Base-by-base conservation (phyloP, 2,329 filamentous ascomycete species). In the Alternaria brassicae region DNA sequence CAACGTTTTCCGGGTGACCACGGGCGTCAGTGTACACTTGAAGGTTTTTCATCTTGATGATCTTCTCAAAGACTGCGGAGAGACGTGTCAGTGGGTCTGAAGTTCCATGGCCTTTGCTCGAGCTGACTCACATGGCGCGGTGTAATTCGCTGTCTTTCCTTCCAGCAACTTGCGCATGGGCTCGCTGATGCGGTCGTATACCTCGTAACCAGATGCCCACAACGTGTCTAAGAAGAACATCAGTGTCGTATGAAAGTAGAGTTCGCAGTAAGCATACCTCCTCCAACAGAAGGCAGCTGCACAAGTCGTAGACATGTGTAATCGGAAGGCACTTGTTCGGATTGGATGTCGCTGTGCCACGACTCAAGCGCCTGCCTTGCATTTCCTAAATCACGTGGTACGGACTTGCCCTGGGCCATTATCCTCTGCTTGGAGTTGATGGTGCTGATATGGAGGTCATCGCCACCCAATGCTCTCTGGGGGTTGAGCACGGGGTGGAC, bases 1-100 rank as follows among this genome's bases (percentile, higher is more conserved):
- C 84, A 2, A 81, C 69, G 66, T 86, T 86, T 50, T 80, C 78
- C 0, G 84, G 82, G 0, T 81, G 75, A 4, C 84, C 85, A 25
- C 85, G 78, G 9, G 44, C 44, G 77, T 72, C 44, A 9, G 53
- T 19, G 36, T 56, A 56, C 5, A 56, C 53, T 34, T 42, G 27
- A 36, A 50, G 47, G 3, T 50, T 56, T 7, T 45, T 30, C 27
- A 50, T 56, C 25, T 56, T 49, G 53, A 56, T 49, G n/a, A 56
- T 56, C 15, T 32, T 32, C 34, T 56, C 44, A 15, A 56, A 56
- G 44, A 56, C 53, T 56, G 37, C 27, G 28, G 32, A 25, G 15
- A 28, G 30, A 21, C 6, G 8, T 25, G 23, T 55, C 15, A 48
- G 52, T 9, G 6, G 15, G 19, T 8, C 30, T 28, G n/a, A 15